Percentiles rank a stretch among this genome's conserved stretches.
Conservation (phyloP, 1,284 basidiomycete species). For the Volvariella surrecta region DNA sequence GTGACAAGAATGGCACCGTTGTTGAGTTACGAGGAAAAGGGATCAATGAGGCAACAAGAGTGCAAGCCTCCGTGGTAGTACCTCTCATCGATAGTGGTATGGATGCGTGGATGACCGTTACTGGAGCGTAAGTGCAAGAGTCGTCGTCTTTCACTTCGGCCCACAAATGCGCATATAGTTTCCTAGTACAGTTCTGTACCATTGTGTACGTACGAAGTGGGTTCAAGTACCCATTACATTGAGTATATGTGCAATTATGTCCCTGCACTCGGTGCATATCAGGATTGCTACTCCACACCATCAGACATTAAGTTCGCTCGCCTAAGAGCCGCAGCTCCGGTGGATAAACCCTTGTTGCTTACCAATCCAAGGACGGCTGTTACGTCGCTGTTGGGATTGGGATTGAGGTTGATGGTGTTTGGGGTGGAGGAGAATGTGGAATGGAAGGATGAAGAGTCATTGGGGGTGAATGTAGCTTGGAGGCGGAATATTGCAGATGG, state of each 20-base stretch:
- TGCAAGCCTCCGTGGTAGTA: no score
- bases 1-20: neutral
- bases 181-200: conserved; percentile 33
- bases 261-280: conserved; percentile 32
- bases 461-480: conserved; percentile 49
- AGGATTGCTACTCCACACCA: conserved; percentile 39
- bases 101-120: conserved; percentile 23
- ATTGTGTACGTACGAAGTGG: conserved; percentile 21
- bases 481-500: conserved; percentile 90
- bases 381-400: conserved; percentile 33
- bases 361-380: conserved; percentile 71
- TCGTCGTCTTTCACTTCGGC: neutral
- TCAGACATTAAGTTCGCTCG: conserved; percentile 34
- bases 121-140: conserved; percentile 19
- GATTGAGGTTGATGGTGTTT: conserved; percentile 14
- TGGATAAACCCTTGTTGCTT: no score
- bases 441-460: conserved; percentile 37
- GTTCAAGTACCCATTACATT: neutral
- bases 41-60: neutral
- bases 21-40: neutral
- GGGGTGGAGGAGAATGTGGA: conserved; percentile 23
- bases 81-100: conserved; percentile 11
- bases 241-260: conserved; percentile 20
- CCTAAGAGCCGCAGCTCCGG: no score
- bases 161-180: conserved; percentile 15